Base-by-base conservation (phyloP, 2,329 filamentous ascomycete genomes). In the Colletotrichum abscissum region DNA sequence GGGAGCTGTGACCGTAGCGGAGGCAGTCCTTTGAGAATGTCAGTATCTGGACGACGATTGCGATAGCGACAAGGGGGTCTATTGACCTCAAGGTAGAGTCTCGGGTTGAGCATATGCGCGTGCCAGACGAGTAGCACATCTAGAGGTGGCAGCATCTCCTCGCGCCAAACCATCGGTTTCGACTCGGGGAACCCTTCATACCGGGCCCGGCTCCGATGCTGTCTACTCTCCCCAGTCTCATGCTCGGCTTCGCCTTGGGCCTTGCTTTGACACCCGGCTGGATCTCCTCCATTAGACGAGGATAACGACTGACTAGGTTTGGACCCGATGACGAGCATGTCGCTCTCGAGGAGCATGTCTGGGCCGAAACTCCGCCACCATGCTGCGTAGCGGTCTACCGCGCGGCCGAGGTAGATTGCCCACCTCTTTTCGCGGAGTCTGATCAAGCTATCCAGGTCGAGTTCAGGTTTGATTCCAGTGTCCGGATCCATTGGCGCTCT, bases 41-140 rank as follows among this genome's bases (percentile, higher is more conserved):
- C 28, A 54, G 56, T 54, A 19, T 26, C 19, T 24, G 9, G 35
- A 52, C 30, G 14, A 24, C 2, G 11, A n/a, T 28, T 38, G 14
- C 1, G n/a, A 22, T 4, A 14, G 12, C 3, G 3, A 38, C 3
- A 19, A 22, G 30, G n/a, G 3, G 22, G 22, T 9, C 24, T 22
- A 57, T 5, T 1, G 19, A 67, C 73, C 77, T 93, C 91, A 8
- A 92, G 86, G 77, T 91, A 94, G 30, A 83, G 84, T 64, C 90
- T 84, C 0, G 92, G 92, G 73, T 94, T 94, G 1, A 94, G 86
- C 86, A 93, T 90, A 75, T 92, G 92, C 0, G 91, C 83, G 80
- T 94, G 92, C 90, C 91, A 94, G 0, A 94, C 91, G 90, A 94
- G 91, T 14, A 94, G 79, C 0, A 94, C 88, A 80, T 94, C 92